A percentile compares a stretch with the other conserved stretches of the same genome.
These are phyloP conservation scores for Cucumis hystrix DNA, from an alignment of 306 rosid genomes.

Conservation along the genomic window DNA sequence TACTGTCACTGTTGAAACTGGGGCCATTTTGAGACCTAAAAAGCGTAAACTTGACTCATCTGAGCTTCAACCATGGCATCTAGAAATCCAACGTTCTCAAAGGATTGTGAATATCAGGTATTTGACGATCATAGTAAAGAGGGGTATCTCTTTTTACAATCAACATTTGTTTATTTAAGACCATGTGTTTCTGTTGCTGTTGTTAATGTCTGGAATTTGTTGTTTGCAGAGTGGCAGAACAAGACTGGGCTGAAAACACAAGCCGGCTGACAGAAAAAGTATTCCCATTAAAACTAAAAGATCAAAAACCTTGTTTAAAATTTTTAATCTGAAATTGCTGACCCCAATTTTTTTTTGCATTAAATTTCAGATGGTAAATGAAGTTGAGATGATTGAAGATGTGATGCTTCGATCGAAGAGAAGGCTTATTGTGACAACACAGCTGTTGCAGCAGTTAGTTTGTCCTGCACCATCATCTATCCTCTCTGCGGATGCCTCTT, in stretches of 20 bases:
- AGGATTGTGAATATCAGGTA: conserved; percentile 32
- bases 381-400: conserved; percentile 20
- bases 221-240: conserved; percentile 28
- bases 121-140: neutral
- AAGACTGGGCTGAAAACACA: conserved; percentile 34
- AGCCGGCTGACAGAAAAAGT: conserved; percentile 34
- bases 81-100: conserved; percentile 26
- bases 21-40: conserved; percentile 20
- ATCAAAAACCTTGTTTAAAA: neutral
- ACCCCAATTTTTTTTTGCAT: neutral
- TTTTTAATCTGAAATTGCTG: neutral
- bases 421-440: conserved; percentile 34
- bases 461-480: conserved; percentile 25
- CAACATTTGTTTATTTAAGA: neutral
- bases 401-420: conserved; percentile 24
- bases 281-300: neutral
- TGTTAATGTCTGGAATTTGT: neutral
- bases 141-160: neutral
- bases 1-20: conserved; percentile 13
- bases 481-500: conserved; percentile 27
- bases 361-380: conserved; percentile 31
- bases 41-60: conserved; percentile 28
- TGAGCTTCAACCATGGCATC: conserved; percentile 33
- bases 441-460: conserved; percentile 36
- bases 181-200: neutral